Evolutionary conservation across 2,329 filamentous ascomycete genomes (phyloP).

Genomic region (Aureobasidium sp.): DNA sequence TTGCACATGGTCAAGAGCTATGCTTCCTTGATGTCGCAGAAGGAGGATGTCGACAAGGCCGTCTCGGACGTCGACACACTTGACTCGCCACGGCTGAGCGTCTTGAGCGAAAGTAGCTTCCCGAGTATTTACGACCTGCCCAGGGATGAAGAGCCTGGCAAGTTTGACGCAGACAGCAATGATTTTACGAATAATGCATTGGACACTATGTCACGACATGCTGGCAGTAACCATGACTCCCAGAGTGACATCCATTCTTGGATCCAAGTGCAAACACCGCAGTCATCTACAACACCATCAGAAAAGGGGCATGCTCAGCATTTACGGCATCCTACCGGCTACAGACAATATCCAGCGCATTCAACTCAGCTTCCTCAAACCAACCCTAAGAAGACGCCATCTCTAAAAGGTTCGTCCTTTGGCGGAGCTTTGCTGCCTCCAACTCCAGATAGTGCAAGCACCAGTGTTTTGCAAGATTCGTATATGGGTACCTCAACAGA

Average conservation of each 20-base stretch:
- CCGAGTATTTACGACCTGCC: conserved; percentile 29
- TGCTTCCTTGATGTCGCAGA: conserved; percentile 29
- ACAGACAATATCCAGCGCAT: not conserved
- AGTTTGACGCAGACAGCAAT: not conserved
- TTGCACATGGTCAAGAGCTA: conserved; percentile 31
- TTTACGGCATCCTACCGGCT: not conserved
- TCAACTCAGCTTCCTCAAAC: not conserved
- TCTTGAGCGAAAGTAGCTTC: conserved; percentile 34
- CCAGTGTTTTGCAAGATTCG: conserved; percentile 28
- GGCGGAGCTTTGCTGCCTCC: conserved; percentile 27
- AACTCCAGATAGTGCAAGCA: conserved; percentile 30
- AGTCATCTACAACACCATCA: not conserved
- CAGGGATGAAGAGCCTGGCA: not conserved
- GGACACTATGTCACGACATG: not conserved
- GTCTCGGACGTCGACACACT: conserved; percentile 24
- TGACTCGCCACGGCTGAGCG: conserved; percentile 30
- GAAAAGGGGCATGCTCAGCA: not conserved
- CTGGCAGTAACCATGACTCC: not conserved
- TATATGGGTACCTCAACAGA: conserved; percentile 2
- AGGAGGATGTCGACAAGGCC: conserved; percentile 24
- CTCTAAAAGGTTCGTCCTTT: conserved; percentile 22
- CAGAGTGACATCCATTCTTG: conserved; percentile 7
- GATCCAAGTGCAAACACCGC: conserved; percentile 8
- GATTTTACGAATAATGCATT: not conserved
- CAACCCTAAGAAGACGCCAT: not conserved